Percentiles rank a stretch among this genome's conserved stretches.
Conservation (phyloP, 306 rosid genomes). For the Heteromeles arbutifolia region DNA sequence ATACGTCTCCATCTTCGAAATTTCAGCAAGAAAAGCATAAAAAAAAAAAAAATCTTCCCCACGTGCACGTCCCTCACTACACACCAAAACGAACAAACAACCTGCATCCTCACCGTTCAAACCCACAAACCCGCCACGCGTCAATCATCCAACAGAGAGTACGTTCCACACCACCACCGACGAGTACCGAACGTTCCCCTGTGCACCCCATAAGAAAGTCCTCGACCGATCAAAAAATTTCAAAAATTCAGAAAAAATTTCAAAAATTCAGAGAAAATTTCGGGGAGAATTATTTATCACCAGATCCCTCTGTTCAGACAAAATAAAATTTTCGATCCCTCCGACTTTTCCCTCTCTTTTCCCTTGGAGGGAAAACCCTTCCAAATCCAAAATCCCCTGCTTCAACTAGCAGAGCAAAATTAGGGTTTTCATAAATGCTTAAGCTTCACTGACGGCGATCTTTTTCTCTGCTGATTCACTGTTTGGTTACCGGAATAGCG, state of each 20-base stretch:
- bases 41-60: neutral
- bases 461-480: constrained; percentile 12
- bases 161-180: neutral
- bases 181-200: neutral
- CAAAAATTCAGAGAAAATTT: constrained; percentile 1
- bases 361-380: constrained; percentile 73
- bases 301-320: constrained; percentile 31
- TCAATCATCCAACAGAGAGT: neutral
- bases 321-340: constrained; percentile 38
- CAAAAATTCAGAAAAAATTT: no score
- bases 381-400: constrained; percentile 25
- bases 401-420: constrained; percentile 22
- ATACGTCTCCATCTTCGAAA: constrained; percentile 1
- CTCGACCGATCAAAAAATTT: neutral
- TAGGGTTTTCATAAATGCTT: constrained; percentile 44
- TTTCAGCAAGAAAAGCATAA: neutral
- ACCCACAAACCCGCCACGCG: neutral
- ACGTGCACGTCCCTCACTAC: neutral
- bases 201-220: neutral
- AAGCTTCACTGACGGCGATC: constrained; percentile 13
- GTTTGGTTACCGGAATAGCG: neutral
- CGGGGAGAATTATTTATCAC: constrained; percentile 2
- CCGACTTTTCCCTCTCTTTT: constrained; percentile 83
- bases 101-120: neutral
- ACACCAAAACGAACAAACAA: neutral